Percentiles rank a stretch among this genome's conserved stretches.
These are phyloP conservation scores for Botrytis tulipae DNA, from an alignment of 2,329 filamentous ascomycete genomes.

Conservation along the genomic window DNA sequence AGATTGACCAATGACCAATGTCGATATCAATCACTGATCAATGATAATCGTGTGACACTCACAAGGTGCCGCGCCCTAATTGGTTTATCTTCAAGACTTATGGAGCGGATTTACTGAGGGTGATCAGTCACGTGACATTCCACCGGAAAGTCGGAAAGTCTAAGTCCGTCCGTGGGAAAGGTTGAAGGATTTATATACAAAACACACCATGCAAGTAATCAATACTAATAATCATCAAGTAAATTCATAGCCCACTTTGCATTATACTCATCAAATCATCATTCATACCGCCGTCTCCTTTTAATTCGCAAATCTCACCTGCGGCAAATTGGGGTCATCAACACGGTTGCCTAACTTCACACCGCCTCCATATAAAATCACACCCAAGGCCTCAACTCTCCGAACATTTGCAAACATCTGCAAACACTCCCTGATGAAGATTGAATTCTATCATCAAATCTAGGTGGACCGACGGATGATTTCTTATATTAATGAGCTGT, in stretches of 20 bases:
- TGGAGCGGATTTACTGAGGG: background rate
- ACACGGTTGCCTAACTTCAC: slow-evolving; percentile 4
- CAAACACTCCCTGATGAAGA: background rate
- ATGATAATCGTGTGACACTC: background rate
- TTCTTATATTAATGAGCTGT: slow-evolving; percentile 12
- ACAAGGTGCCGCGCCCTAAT: background rate
- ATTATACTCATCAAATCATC: background rate
- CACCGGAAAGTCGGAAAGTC: background rate
- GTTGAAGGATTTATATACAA: background rate
- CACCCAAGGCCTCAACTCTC: background rate
- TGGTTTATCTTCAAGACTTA: background rate
- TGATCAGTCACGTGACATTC: background rate
- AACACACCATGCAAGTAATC: background rate
- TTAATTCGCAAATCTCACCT: background rate
- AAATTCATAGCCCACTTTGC: background rate
- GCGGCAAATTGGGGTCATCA: background rate
- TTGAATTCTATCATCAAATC: background rate
- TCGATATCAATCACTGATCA: background rate
- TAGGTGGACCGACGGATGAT: slow-evolving; percentile 19
- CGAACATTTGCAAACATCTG: background rate
- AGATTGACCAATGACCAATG: background rate
- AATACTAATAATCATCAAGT: background rate
- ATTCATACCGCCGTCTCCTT: background rate
- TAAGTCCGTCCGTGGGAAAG: background rate
- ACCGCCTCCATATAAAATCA: slow-evolving; percentile 11